Conservation (phyloP, 257 asterid species). For the Asclepias syriaca region DNA sequence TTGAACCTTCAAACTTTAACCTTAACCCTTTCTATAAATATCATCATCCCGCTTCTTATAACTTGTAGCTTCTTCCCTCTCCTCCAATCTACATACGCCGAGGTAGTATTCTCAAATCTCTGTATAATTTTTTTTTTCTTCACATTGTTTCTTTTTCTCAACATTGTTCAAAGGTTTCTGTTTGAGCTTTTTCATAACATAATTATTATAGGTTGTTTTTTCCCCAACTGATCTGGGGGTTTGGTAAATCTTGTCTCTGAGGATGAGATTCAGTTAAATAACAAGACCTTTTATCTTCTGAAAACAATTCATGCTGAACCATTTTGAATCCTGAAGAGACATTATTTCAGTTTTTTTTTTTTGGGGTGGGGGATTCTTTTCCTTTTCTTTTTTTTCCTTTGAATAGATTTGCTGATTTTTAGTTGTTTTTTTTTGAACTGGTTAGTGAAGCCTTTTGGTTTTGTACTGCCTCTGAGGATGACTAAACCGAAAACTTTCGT, state of each 20-base stretch:
- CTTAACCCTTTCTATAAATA: neutral
- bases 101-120: neutral
- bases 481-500: constrained; percentile 21
- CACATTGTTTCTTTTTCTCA: neutral
- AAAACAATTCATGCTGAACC: constrained; percentile 11
- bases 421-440: neutral
- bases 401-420: neutral
- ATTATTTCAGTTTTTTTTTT: too few species aligned
- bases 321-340: constrained; percentile 18
- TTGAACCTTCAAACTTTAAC: neutral
- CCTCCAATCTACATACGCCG: neutral
- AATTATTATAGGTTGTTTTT: neutral
- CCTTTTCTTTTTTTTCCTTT: neutral
- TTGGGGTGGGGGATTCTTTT: neutral
- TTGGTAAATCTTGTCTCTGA: constrained; percentile 3
- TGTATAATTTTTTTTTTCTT: neutral
- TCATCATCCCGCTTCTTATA: neutral
- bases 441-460: neutral
- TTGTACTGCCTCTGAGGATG: constrained; percentile 19
- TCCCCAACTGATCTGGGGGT: neutral
- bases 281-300: constrained; percentile 21
- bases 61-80: neutral
- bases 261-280: constrained; percentile 4
- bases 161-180: neutral
- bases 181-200: neutral